Base-by-base conservation (phyloP, 2,329 filamentous ascomycete genomes). In the Fusarium nelsonii region DNA sequence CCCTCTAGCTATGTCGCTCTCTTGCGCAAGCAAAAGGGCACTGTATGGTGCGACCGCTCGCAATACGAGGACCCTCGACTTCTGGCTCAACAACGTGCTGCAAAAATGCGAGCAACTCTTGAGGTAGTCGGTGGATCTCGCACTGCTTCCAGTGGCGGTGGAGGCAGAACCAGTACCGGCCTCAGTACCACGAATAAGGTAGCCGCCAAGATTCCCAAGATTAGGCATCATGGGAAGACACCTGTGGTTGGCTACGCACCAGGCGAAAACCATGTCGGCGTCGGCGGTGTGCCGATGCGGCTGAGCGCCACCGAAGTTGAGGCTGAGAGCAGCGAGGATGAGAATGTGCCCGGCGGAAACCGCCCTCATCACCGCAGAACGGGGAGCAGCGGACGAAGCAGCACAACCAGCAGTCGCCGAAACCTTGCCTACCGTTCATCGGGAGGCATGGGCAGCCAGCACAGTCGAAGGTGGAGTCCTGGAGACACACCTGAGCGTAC, bases 1-100 rank as follows among this genome's bases (percentile, higher is more conserved):
- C 82, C 91, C 3, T 86, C 86, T n/a, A 90, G 93, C 69, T 99
- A 99, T 80, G 96, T 99, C 52, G 94, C 96, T 36, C 86, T 97
- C n/a, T 91, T 99, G 82, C 90, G 96, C 67, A 95, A 94, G 78
- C 96, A 99, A 81, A 98, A 98, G 79, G 96, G 94, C 33, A 99
- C 96, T 0, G 96, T 99, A 6, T 99, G 96, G 96, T 97, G 94
- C 82, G 96, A 98, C 77, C 91, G 94, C 55, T 88, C 95, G 11
- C 96, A 99, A 78, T 90, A 92, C 66, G 94, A 98, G 80, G 96
- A 99, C 78, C 93, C 95, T 1, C 88, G 93, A 51, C 83, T 96
- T 59, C 83, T 91, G 6, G 94, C 93, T 30, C 91, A 94, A 75
- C 94, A 97, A 78, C 88, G 92, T 60, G 91, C 92, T 37, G 96